Percentiles rank a stretch among this genome's conserved stretches.
Conservation (phyloP, 2,329 filamentous ascomycete species). For the Xylariaceae sp. region DNA sequence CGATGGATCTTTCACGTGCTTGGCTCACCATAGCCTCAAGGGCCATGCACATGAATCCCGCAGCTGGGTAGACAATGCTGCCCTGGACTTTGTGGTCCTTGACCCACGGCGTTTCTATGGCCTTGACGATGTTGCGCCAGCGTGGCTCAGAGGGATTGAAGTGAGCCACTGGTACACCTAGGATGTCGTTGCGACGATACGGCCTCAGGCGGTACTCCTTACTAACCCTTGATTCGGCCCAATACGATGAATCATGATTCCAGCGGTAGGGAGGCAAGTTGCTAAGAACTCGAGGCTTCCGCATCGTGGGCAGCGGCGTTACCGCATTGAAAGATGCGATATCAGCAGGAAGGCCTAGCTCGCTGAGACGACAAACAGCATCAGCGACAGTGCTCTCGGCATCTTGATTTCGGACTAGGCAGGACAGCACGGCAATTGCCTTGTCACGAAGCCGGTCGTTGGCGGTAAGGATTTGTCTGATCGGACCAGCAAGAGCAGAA, state of each 20-base stretch:
- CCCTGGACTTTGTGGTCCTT: constrained; percentile 30
- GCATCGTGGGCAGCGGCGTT: no score
- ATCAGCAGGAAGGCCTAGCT: no score
- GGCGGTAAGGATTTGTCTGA: constrained; percentile 7
- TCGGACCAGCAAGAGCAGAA: constrained; percentile 1
- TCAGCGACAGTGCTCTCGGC: no score
- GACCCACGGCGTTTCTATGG: constrained; percentile 31
- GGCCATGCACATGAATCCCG: constrained; percentile 33
- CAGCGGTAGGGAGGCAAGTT: constrained; percentile 32
- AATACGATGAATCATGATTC: constrained; percentile 28
- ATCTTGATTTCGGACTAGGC: no score
- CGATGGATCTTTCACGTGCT: no score
- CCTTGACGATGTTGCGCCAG: constrained; percentile 29
- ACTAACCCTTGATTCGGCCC: constrained; percentile 27
- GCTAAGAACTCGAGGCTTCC: constrained; percentile 7
- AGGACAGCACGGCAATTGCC: constrained; percentile 12
- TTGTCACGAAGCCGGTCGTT: no score
- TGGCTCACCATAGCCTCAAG: no score
- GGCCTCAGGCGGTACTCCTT: constrained; percentile 13
- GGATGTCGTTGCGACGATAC: constrained; percentile 21
- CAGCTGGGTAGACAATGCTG: constrained; percentile 31
- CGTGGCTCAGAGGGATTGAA: constrained; percentile 22
- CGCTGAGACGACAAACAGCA: no score
- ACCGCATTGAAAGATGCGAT: no score
- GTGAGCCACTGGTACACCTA: constrained; percentile 23